Evolutionary conservation across 257 asterid species (phyloP), one percentile per base, ranked within the genome.

Genomic region (Phtheirospermum japonicum): DNA sequence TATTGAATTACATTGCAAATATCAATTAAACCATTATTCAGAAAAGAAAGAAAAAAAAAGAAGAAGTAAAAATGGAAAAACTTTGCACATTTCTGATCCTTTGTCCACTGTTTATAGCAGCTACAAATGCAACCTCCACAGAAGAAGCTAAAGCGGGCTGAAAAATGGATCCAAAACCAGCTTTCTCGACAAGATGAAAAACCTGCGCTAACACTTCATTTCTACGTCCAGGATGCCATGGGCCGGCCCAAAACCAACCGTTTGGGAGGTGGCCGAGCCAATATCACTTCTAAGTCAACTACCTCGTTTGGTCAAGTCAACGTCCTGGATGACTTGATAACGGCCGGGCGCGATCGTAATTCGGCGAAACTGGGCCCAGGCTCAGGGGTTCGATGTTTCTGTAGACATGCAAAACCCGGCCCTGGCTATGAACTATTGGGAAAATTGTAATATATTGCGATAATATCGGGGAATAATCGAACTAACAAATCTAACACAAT

Each of bases 311-410:
- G 63, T 51, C 63, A 19, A 28, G 63, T 65, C 9, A 13, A 36
- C 4, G 71, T 71, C 14, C 6, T 57, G 16, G 71, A 71, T 23
- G 56, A 63, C 26, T 56, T 57, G 1, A 0, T 71, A 9, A 71
- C 71, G 4, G 56, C 11, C 1, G 45, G 6, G 14, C 39, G 70
- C 1, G 57, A 23, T 2, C 12, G 2, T 33, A 10, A 19, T 10
- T 71, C 71, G 0, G 0, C 0, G 26, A 0, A 9, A 9, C 0
- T 65, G 4, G 76, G 71, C 12, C 58, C 54, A 9, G 36, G 9
- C 20, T 67, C 64, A 18, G 76, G 76, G 45, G 13, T 65, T n/a
- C n/a, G n/a, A n/a, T n/a, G n/a, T n/a, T n/a, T n/a, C n/a, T n/a
- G n/a, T n/a, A n/a, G n/a, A n/a, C n/a, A n/a, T n/a, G n/a, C n/a